phyloP scores from a whole-genome alignment of 1,139 yeast genomes.

The Suhomyces yuchorum region DNA sequence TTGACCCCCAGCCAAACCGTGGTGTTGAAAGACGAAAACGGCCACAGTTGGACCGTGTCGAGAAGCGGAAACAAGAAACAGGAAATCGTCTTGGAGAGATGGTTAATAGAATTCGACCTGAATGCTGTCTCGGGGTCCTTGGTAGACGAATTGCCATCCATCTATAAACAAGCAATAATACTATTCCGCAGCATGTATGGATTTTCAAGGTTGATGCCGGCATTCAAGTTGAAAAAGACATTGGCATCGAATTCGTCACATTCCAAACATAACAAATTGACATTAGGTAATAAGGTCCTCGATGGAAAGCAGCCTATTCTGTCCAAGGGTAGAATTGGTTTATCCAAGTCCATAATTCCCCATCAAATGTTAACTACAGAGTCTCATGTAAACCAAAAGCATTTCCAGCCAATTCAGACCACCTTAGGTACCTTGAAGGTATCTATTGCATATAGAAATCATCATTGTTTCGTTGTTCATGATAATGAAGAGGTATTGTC shows the following conservation, averaged over 20 bases:
- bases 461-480: conserved; percentile 64
- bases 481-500: conserved; percentile 69
- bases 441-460: conserved; percentile 77
- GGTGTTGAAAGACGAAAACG: conserved; percentile 55
- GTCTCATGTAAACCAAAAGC: conserved; percentile 59
- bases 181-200: conserved; percentile 76
- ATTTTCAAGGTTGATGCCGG: conserved; percentile 68
- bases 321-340: conserved; percentile 82
- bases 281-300: conserved; percentile 61
- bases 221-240: conserved; percentile 55
- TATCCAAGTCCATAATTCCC: conserved; percentile 66
- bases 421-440: conserved; percentile 72
- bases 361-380: conserved; percentile 43
- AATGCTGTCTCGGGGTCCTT: conserved; percentile 30
- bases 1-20: conserved; percentile 64
- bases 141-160: conserved; percentile 59
- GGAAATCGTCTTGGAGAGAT: conserved; percentile 88
- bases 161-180: conserved; percentile 75
- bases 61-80: conserved; percentile 56
- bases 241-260: conserved; percentile 15
- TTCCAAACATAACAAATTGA: conserved; percentile 23
- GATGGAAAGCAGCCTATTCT: conserved; percentile 80
- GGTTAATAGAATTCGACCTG: conserved; percentile 80
- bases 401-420: conserved; percentile 70
- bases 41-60: conserved; percentile 53